Evolutionary conservation across 352 stramenopile genomes (phyloP), one percentile per base, ranked within the genome.

Genomic region (Globisporangium echinulatum): DNA sequence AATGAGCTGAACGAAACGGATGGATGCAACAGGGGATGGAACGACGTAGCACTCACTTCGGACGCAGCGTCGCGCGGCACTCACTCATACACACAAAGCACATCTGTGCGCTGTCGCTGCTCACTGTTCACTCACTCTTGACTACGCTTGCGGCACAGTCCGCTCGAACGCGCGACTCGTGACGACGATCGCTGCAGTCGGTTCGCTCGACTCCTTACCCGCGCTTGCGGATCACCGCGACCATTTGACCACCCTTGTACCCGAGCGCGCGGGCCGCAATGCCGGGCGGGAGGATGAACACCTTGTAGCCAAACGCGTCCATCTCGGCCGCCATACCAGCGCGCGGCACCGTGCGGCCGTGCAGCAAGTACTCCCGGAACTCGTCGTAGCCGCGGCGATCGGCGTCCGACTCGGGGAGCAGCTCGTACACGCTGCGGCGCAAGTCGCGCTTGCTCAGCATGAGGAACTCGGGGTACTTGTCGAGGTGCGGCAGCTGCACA

Each of bases 261-360:
- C 83, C 83, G 36, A 93, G 62, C 25, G 74, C 62, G n/a, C 83
- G 75, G 11, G 81, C 69, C 44, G 77, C 81, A 46, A 74, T 60
- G 15, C 83, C 81, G 0, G 83, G 81, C 47, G 83, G 83, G 43
- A 93, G 53, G 52, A 93, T 76, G 67, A 93, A 91, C 49, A 90
- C 66, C 56, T 91, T 91, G 64, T 78, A 90, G 5, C 81, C 75
- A 33, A 75, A 69, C 2, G 70, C 58, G 19, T 93, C 81, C 64
- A 90, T 80, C 62, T 89, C 75, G 37, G 69, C 57, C 8, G 81
- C 74, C 14, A 73, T 66, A 7, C 83, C 83, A 3, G 81, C 83
- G 33, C 80, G 77, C 2, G 74, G 63, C 13, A 69, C 73, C 39
- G 70, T 67, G 33, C 78, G 73, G 48, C 83, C 79, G 44, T 71